Base-by-base conservation (phyloP, 768 basidiomycete species). In the Kwoniella botswanensis region DNA sequence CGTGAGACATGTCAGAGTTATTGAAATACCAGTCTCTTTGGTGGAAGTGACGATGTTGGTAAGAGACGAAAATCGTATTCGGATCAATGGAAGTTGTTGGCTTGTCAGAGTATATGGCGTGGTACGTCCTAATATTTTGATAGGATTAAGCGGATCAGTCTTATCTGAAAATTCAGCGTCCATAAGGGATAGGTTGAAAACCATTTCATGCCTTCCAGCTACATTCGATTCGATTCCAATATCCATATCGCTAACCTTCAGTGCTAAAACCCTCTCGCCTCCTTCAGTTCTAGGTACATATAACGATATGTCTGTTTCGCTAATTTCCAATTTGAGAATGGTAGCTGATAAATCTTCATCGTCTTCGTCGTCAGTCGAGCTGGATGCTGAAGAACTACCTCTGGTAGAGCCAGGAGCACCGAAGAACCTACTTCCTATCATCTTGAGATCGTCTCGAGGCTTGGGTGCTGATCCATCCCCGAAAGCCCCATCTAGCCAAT, bases 1-100 rank as follows among this genome's bases (percentile, higher is more conserved):
- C 0, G 89, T 91, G 70, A 92, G 88, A 21, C 89, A 90, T 69
- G 85, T 88, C 17, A 92, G 76, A 10, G 88, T 87, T 18, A 92
- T 70, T 70, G 88, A 89, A 71, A 96, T 82, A 65, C 87, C 87
- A 1, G 92, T 93, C 81, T 94, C 92, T 84, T 96, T 95, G n/a
- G 88, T 86, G 0, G 85, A 86, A 0, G 89, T 88, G 66, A 87
- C 88, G 2, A 89, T 87, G 13, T 90, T 85, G 2, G 86, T 83
- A 2, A 89, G 78, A 0, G 94, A 93, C 11, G 86, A 86, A 77
- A 94, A 89, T n/a, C 88, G 86, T 18, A 91, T 82, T 1, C 72
- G 43, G 41, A 82, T 57, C 1, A 79, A 26, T 0, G 81, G 79
- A 22, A 65, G 64, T 41, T 67, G 76, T 68, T 73, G 71, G 22